Base-by-base conservation (phyloP, 306 rosid genomes). In the Begonia loranthoides region DNA sequence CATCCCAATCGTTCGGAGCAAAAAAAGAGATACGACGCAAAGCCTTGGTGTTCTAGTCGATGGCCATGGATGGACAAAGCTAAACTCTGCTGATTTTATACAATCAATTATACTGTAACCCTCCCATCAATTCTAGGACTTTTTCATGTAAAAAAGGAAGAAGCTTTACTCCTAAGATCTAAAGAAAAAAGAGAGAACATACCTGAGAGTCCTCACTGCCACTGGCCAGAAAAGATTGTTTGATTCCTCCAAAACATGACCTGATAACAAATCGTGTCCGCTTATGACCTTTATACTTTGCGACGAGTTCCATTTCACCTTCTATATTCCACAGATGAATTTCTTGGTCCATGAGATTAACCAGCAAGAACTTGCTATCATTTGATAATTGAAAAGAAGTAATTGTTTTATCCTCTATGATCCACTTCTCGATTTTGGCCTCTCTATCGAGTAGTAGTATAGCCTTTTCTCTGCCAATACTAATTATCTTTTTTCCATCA, bases 161-260 rank as follows among this genome's bases (percentile, higher is more conserved):
- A 28, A 28, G 5, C 36, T 28, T 28, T 28, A 28, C 36, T 28
- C 36, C 34, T 0, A 28, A 28, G 36, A 28, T 4, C 36, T 28
- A 28, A 28, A 28, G 36, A 7, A 28, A 28, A 28, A 28, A n/a
- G 13, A 21, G 58, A 54, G 24, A 9, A 34, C 56, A 59, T 86
- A 86, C 99, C 99, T 77, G 96, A 53, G 99, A 92, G 66, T 92
- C 99, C 87, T 92, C 99, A 75, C 99, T 83, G 63, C 99, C 99
- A 58, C 96, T 83, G 63, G 96, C 99, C 76, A 92, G 63, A 66
- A 92, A 92, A 64, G 87, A 73, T 80, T 92, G 81, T 40, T 79
- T 72, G 33, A 77, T 77, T 58, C 99, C 99, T 53, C 99, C 99
- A 54, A 92, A 92, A 74, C 99, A 92, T 40, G 99, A 86, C 69